Conservation (phyloP, 495 filamentous ascomycete genomes). For the Penicillium robsamsonii region DNA sequence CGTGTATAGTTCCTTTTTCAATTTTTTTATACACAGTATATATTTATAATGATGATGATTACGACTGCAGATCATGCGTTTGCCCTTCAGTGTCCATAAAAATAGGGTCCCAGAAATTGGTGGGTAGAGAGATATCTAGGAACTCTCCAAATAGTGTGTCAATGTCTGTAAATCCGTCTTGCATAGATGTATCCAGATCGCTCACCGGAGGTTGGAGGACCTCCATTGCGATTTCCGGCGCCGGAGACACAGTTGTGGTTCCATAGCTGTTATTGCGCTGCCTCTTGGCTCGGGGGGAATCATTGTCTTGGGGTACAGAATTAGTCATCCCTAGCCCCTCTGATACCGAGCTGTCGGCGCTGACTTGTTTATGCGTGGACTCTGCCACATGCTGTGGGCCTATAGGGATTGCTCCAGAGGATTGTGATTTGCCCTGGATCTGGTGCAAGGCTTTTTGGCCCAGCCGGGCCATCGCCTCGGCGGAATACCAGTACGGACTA, state of each 20-base stretch:
- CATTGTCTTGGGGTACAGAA: background rate
- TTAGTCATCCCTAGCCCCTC: background rate
- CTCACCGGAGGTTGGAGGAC: constrained; percentile 4
- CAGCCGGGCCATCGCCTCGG: constrained; percentile 59
- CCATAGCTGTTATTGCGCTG: constrained; percentile 5
- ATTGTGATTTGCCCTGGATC: constrained; percentile 20
- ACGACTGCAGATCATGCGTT: constrained; percentile 5
- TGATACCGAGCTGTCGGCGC: background rate
- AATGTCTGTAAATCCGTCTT: constrained; percentile 36
- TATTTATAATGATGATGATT: constrained; percentile 17
- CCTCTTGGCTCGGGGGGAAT: background rate
- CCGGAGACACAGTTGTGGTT: background rate
- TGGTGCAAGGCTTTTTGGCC: constrained; percentile 43
- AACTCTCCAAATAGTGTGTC: constrained; percentile 44
- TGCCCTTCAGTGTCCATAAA: constrained; percentile 25
- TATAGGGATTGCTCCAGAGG: background rate
- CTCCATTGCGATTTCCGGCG: constrained; percentile 3
- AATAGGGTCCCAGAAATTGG: constrained; percentile 46
- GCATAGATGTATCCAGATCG: constrained; percentile 14
- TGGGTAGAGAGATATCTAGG: constrained; percentile 40
- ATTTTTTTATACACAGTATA: constrained; percentile 8
- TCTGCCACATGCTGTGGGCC: background rate
- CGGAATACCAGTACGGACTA: constrained; percentile 59
- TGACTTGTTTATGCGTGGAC: background rate
- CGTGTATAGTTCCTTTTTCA: constrained; percentile 10